Evolutionary conservation across 805 yeast genomes (phyloP).

Genomic region (Hanseniaspora thailandica): DNA sequence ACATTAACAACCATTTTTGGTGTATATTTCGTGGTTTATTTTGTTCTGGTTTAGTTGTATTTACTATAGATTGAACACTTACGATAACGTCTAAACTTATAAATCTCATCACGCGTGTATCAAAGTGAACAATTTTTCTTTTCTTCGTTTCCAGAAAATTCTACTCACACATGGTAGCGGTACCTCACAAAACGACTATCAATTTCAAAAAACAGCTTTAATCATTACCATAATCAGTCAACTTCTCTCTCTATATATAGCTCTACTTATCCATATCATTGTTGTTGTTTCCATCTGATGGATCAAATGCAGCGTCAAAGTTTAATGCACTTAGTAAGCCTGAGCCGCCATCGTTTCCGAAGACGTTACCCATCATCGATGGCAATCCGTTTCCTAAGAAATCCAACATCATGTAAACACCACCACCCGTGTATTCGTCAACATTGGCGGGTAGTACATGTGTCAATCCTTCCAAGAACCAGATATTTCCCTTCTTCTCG

Average conservation of each 20-base stretch:
- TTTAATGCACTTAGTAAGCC: background rate
- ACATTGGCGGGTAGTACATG: slow-evolving; percentile 83
- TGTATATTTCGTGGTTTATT: background rate
- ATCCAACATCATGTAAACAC: slow-evolving; percentile 85
- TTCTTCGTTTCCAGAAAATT: slow-evolving; percentile 3
- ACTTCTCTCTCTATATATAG: too few species aligned
- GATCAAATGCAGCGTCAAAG: background rate
- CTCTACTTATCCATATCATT: background rate
- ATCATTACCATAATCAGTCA: background rate
- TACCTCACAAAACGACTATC: background rate
- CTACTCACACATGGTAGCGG: background rate
- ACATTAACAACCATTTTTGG: slow-evolving; percentile 82
- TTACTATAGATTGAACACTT: too few species aligned
- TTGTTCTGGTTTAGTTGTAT: background rate
- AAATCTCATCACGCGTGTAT: background rate
- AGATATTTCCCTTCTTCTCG: slow-evolving; percentile 78
- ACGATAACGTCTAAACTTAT: too few species aligned
- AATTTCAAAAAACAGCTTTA: background rate
- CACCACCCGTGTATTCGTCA: slow-evolving; percentile 82
- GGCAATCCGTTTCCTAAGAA: slow-evolving; percentile 61
- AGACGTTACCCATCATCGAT: slow-evolving; percentile 35
- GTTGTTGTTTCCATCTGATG: background rate
- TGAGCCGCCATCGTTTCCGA: slow-evolving; percentile 15
- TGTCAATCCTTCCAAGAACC: slow-evolving; percentile 89
- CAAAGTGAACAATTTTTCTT: too few species aligned